phyloP scores from a whole-genome alignment of 108 stramenopile species.

The Stephanodiscus minutulus region DNA sequence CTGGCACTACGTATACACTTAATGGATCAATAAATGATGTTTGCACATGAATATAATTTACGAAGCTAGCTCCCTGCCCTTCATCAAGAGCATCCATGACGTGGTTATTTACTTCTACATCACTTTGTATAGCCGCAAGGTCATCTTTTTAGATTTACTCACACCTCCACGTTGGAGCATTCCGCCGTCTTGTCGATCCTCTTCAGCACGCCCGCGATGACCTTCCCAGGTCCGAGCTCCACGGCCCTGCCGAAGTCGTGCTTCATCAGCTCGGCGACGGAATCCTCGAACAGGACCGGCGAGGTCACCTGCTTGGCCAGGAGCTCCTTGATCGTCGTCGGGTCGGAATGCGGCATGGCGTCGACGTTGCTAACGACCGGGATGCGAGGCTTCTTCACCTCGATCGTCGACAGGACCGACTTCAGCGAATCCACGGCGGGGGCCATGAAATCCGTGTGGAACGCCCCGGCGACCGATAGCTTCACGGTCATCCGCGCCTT shows the following conservation, averaged over 20 bases:
- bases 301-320: conserved; percentile 96
- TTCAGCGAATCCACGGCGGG: conserved; percentile 91
- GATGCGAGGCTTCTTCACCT: conserved; percentile 92
- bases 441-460: conserved; percentile 98
- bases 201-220: conserved; percentile 95
- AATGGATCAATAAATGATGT: not conserved
- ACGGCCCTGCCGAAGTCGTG: conserved; percentile 87
- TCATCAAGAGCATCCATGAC: not conserved
- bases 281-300: conserved; percentile 96
- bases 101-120: not conserved
- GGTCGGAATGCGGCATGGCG: conserved; percentile 94
- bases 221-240: conserved; percentile 93
- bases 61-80: not conserved
- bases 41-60: not conserved
- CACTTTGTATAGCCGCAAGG: not conserved
- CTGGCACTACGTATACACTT: conserved; percentile 1
- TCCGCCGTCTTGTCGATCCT: conserved; percentile 90
- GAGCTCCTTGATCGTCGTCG: conserved; percentile 92
- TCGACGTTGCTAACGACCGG: conserved; percentile 99
- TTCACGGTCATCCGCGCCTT: conserved; percentile 97
- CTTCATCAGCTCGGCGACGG: conserved; percentile 82
- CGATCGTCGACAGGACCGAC: conserved; percentile 82
- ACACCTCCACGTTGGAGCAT: conserved; percentile 90
- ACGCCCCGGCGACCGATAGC: conserved; percentile 96
- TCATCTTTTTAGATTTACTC: conserved; percentile 22